Evolutionary conservation across 2,329 filamentous ascomycete species (phyloP), one percentile per base, ranked within the genome.

Genomic region (Neoarthrinium moseri): DNA sequence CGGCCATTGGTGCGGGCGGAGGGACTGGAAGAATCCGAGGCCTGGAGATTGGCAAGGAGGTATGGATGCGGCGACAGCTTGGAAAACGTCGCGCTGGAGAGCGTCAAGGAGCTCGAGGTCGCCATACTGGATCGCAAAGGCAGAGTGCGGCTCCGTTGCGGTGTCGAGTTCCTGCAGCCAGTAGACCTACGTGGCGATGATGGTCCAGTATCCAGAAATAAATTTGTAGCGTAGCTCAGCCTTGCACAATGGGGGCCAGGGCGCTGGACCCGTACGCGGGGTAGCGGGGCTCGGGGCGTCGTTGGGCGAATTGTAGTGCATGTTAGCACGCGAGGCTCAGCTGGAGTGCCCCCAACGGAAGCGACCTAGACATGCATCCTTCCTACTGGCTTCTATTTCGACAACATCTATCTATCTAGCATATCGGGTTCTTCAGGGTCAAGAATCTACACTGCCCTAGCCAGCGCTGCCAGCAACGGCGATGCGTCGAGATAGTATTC

Each of bases 21-120:
- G 2, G 78, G 70, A 46, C 73, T 68, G 53, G 72, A 71, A 21
- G 72, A 50, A 41, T 71, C 57, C 23, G 71, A 58, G 26, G 85
- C 79, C 52, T 86, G 80, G 58, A 97, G 87, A 67, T 95, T 94
- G 43, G 91, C 89, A 62, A 95, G 86, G 51, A 97, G 84, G 71
- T 89, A 96, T 7, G 90, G 87, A 56, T 90, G 86, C 5, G 94
- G 91, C 27, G 90, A 90, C 62, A 96, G 84, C 61, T 91, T 91
- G 48, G 91, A 89, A 68, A 96, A 96, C 58, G 89, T 85, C 56
- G 87, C 73, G 60, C 87, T 67, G 51, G 84, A 58, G 27, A 65
- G 71, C 35, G 76, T 70, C 45, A 80, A 67, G 43, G 73, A 73
- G 32, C 61, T 58, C n/a, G 65, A 53, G 2, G 63, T 46, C n/a